These are phyloP conservation scores for Sclerospora graminicola DNA, from an alignment of 352 stramenopile genomes.

Conservation along the genomic window DNA sequence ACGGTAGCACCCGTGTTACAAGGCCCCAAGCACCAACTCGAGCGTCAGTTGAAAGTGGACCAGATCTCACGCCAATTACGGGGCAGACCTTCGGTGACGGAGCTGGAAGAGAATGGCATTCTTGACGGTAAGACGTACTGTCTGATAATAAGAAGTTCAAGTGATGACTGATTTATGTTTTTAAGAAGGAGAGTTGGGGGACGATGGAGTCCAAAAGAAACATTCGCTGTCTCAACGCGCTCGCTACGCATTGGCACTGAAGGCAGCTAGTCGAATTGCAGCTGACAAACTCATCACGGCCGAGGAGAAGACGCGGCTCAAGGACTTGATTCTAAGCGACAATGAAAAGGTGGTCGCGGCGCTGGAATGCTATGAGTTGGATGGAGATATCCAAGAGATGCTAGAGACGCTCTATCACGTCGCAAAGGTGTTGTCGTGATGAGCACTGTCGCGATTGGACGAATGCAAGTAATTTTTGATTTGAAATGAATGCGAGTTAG, in stretches of 20 bases:
- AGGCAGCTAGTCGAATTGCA: conserved; percentile 62
- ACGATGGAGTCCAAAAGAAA: conserved; percentile 34
- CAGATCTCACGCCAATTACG: conserved; percentile 57
- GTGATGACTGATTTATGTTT: too few species aligned
- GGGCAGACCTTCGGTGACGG: conserved; percentile 51
- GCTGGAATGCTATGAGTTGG: conserved; percentile 72
- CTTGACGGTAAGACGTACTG: conserved; percentile 36
- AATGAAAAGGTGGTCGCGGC: conserved; percentile 66
- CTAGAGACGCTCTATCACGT: conserved; percentile 76
- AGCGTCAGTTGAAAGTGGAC: conserved; percentile 62
- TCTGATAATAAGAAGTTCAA: conserved; percentile 5
- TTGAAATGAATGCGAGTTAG: too few species aligned
- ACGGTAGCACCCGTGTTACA: conserved; percentile 54
- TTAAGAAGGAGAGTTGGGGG: conserved; percentile 56
- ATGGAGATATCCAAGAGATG: conserved; percentile 80
- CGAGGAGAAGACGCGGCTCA: conserved; percentile 67
- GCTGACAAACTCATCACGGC: conserved; percentile 73
- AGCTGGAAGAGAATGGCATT: conserved; percentile 73
- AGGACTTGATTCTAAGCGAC: conserved; percentile 77
- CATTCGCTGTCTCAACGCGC: conserved; percentile 44
- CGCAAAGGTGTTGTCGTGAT: conserved; percentile 38
- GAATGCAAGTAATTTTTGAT: too few species aligned
- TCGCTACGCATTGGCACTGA: conserved; percentile 72
- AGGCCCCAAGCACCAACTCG: conserved; percentile 58
- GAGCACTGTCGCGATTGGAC: too few species aligned